Percentiles rank a stretch among this genome's conserved stretches.
Conservation (phyloP, 805 yeast species). For the Kodamaea laetipori region DNA sequence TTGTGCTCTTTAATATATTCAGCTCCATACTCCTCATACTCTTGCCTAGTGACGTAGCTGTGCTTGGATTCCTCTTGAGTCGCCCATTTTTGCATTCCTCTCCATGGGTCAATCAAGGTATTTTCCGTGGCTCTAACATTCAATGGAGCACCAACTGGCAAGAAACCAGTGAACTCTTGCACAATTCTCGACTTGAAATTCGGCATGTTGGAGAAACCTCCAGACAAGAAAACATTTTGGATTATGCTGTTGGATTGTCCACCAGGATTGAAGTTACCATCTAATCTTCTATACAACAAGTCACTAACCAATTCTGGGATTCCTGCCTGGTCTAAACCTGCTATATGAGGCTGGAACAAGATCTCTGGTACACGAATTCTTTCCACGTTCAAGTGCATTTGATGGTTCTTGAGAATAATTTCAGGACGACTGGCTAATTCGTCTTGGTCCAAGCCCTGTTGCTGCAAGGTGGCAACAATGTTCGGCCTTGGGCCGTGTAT, state of each 20-base stretch:
- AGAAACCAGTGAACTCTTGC: constrained; percentile 64
- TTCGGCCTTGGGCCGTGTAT: constrained; percentile 88
- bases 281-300: constrained; percentile 60
- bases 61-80: constrained; percentile 44
- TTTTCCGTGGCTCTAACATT: constrained; percentile 63
- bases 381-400: constrained; percentile 87
- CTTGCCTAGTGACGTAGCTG: constrained; percentile 61
- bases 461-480: constrained; percentile 54
- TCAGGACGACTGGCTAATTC: constrained; percentile 55
- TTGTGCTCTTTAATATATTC: constrained; percentile 88
- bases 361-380: constrained; percentile 92
- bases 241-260: constrained; percentile 57
- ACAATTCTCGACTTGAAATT: constrained; percentile 69
- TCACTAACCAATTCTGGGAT: constrained; percentile 75
- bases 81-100: constrained; percentile 87
- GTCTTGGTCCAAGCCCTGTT: constrained; percentile 43
- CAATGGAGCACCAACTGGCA: constrained; percentile 69
- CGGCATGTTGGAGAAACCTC: constrained; percentile 73
- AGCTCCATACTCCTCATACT: constrained; percentile 86
- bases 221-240: constrained; percentile 77
- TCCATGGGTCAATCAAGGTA: constrained; percentile 86
- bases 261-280: constrained; percentile 52
- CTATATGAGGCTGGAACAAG: constrained; percentile 87
- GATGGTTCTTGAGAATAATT: constrained; percentile 83
- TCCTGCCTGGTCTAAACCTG: constrained; percentile 96